phyloP scores from a whole-genome alignment of 306 rosid genomes.

The Corylus avellana region DNA sequence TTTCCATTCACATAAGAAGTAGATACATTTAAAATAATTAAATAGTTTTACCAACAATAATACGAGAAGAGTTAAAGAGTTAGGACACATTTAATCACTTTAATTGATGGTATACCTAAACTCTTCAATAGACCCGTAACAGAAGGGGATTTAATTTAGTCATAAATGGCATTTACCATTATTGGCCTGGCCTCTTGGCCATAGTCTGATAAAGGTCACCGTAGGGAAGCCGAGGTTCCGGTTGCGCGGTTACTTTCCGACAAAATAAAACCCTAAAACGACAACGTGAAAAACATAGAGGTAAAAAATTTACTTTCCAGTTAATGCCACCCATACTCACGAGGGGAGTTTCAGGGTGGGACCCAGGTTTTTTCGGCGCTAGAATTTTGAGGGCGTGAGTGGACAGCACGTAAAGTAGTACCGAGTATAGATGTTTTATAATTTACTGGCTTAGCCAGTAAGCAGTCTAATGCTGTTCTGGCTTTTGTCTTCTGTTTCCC shows the following conservation, averaged over 20 bases:
- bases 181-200: neutral
- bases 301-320: neutral
- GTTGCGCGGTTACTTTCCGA: too few species aligned
- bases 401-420: neutral
- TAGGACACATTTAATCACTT: neutral
- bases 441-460: constrained; percentile 24
- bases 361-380: too few species aligned
- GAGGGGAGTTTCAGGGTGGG: neutral
- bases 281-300: neutral
- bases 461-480: constrained; percentile 17
- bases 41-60: neutral
- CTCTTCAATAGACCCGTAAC: neutral
- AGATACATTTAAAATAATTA: neutral
- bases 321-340: neutral
- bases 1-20: too few species aligned
- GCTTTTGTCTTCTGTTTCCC: neutral
- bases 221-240: neutral
- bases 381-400: constrained; percentile 3
- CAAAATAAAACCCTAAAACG: neutral
- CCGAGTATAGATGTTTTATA: too few species aligned
- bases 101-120: neutral
- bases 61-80: neutral
- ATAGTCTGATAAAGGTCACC: neutral
- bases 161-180: neutral
- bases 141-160: neutral